phyloP scores from a whole-genome alignment of 331 rosid species.

The Malus hybrid region DNA sequence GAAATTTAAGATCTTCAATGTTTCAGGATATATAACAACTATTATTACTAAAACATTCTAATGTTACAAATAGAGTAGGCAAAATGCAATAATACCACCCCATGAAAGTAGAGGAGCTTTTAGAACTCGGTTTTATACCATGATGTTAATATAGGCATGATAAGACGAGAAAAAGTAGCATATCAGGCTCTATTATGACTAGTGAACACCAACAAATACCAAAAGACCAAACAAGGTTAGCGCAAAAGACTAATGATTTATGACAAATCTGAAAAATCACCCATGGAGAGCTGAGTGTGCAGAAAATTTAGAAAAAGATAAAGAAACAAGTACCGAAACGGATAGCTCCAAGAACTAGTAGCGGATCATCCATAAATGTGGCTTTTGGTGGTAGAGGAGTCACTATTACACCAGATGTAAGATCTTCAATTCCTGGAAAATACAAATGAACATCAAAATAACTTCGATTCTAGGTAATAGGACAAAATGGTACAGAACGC shows the following conservation, averaged over 20 bases:
- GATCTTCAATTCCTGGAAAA: conserved; percentile 60
- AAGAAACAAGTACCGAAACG: conserved; percentile 54
- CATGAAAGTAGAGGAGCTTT: no score
- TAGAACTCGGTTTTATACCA: no score
- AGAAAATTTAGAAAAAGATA: background rate
- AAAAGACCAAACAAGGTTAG: no score
- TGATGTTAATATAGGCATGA: no score
- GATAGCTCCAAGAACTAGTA: conserved; percentile 90
- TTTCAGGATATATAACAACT: no score
- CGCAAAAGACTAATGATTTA: background rate
- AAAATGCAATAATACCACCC: no score
- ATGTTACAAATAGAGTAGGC: no score
- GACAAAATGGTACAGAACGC: background rate
- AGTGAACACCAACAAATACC: background rate
- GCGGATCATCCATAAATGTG: conserved; percentile 92
- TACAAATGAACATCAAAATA: conserved; percentile 9
- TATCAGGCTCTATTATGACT: background rate
- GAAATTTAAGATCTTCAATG: no score
- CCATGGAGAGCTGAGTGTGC: background rate
- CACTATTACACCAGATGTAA: conserved; percentile 73
- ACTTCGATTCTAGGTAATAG: background rate
- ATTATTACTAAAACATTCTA: no score
- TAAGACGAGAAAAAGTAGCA: background rate
- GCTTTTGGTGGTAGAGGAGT: conserved; percentile 81
- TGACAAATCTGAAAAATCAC: background rate